Evolutionary conservation across 768 basidiomycete genomes (phyloP), one percentile per base, ranked within the genome.

Genomic region (Lentinula detonsa): DNA sequence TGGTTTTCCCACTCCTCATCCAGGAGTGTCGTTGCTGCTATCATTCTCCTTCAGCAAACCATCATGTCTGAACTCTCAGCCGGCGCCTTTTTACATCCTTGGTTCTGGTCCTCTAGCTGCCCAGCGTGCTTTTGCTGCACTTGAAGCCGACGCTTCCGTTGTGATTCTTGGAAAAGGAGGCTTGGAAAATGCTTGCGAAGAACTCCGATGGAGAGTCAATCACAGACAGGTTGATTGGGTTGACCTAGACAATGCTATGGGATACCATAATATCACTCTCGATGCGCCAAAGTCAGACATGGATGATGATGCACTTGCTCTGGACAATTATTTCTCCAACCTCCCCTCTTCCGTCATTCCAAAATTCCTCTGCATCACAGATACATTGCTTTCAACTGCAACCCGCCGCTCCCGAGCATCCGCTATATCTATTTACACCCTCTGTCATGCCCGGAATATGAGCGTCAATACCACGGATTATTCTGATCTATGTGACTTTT

Each of bases 391-490:
- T 18, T 67, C 74, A 34, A 33, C 60, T 23, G 39, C 63, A 57
- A 42, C 61, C n/a, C 77, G 76, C 49, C 83, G 86, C 10, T 76
- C 70, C 8, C 74, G 72, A 37, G 68, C 68, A 1, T 89, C 90
- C 2, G 90, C 91, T 1, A 73, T 75, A 48, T 72, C 75, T 5
- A 78, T 97, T 40, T 81, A 85, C 58, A 66, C 70, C 15, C 68
- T 85, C 2, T 90, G 89, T 66, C 76, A 71, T 37, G 62, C 74
- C 1, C 80, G 81, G 31, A 81, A 84, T 58, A 85, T 96, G 60
- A 88, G 86, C 1, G 78, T 94, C 65, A 98, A 95, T 68, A 82
- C 89, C n/a, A 85, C 94, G 1, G 96, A 98, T 71, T 84, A 89
- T 68, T 90, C 92, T 1, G 78, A 84, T 13, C 78, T 95, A 43